A percentile compares a stretch with the other conserved stretches of the same genome.
Conservation (phyloP, 768 basidiomycete genomes). For the Lactifluus piperatus region DNA sequence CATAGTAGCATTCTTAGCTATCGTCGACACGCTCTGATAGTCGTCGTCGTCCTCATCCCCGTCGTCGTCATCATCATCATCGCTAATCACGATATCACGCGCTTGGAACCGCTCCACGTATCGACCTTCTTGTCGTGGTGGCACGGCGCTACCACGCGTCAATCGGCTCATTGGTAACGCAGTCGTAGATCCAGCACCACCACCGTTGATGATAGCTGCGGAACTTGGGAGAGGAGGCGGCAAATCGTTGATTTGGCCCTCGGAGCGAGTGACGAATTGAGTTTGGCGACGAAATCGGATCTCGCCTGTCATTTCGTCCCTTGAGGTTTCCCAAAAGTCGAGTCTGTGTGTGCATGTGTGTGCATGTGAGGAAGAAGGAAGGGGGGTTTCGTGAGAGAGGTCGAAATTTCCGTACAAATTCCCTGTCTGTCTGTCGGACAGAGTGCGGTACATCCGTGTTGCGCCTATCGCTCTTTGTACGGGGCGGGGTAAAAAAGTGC, state of each 20-base stretch:
- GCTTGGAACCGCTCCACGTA: slow-evolving; percentile 19
- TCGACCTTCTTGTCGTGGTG: neutral
- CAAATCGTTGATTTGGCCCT: neutral
- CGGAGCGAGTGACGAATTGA: neutral
- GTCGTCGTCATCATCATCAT: slow-evolving; percentile 4
- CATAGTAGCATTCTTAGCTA: too few species aligned
- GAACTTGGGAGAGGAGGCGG: too few species aligned
- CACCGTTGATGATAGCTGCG: too few species aligned
- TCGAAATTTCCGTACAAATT: slow-evolving; percentile 17
- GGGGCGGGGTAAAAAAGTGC: too few species aligned
- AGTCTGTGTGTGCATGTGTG: slow-evolving; percentile 3
- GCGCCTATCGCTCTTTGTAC: slow-evolving; percentile 15
- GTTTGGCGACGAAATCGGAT: slow-evolving; percentile 19
- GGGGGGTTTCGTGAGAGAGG: too few species aligned
- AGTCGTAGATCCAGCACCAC: neutral
- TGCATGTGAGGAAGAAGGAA: neutral
- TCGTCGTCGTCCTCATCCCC: too few species aligned
- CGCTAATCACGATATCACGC: slow-evolving; percentile 12
- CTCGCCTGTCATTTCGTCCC: slow-evolving; percentile 15
- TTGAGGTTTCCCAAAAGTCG: slow-evolving; percentile 18
- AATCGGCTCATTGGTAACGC: slow-evolving; percentile 12
- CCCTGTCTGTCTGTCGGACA: slow-evolving; percentile 12
- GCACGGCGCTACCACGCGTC: slow-evolving; percentile 10
- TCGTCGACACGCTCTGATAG: too few species aligned
- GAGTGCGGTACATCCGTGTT: slow-evolving; percentile 18